phyloP scores from a whole-genome alignment of 108 stramenopile genomes.

The Nitzschia palea region DNA sequence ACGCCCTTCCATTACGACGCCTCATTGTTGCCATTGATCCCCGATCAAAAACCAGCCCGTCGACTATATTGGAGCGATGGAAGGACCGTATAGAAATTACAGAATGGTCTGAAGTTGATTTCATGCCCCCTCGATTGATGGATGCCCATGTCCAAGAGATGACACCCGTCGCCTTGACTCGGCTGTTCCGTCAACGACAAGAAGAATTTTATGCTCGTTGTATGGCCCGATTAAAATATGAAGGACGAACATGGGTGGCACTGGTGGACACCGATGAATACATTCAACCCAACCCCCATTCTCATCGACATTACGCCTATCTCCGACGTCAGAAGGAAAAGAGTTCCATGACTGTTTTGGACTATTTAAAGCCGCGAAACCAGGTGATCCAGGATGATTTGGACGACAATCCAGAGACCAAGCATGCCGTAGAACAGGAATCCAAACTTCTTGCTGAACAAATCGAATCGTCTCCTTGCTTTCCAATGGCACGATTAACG shows the following conservation, averaged over 20 bases:
- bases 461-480: not conserved
- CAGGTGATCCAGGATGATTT: too few relatives aligned
- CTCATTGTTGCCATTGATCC: conserved; percentile 56
- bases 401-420: not conserved
- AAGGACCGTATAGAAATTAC: conserved; percentile 22
- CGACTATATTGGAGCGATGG: conserved; percentile 37
- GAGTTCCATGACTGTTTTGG: not conserved
- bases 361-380: not conserved
- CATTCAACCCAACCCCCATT: conserved; percentile 7
- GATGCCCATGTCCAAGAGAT: not conserved
- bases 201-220: conserved; percentile 26
- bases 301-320: not conserved
- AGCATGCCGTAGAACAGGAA: not conserved
- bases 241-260: conserved; percentile 37
- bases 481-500: conserved; percentile 7
- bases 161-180: not conserved
- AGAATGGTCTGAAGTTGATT: conserved; percentile 44
- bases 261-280: conserved; percentile 29
- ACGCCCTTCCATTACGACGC: conserved; percentile 37
- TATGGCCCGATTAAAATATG: conserved; percentile 17
- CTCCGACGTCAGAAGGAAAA: not conserved
- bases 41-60: conserved; percentile 10
- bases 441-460: not conserved
- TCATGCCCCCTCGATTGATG: conserved; percentile 12
- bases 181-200: conserved; percentile 25